Evolutionary conservation across 192 early-diverging fungal genomes (phyloP).

Genomic region (Backusella sp.): DNA sequence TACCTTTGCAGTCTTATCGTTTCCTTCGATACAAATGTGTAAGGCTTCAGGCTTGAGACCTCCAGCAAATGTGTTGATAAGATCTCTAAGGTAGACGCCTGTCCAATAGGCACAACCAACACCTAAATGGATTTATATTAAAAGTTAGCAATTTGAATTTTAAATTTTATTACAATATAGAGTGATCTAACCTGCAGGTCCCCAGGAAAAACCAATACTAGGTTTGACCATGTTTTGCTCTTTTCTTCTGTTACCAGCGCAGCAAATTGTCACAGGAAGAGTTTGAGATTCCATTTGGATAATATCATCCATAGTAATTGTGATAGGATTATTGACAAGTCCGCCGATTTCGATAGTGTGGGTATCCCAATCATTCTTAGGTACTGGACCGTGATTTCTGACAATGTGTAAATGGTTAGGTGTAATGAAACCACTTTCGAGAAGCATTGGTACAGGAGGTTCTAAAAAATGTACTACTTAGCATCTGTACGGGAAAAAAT

Average conservation of each 20-base stretch:
- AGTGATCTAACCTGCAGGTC: constrained; percentile 18
- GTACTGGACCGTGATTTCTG: constrained; percentile 69
- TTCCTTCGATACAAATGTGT: constrained; percentile 49
- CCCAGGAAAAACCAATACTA: constrained; percentile 55
- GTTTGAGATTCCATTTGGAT: constrained; percentile 37
- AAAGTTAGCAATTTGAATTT: background rate
- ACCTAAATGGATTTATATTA: background rate
- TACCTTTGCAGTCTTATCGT: constrained; percentile 56
- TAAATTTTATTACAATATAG: constrained; percentile 29
- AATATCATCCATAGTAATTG: constrained; percentile 44
- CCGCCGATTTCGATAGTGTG: constrained; percentile 45
- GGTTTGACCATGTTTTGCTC: constrained; percentile 68
- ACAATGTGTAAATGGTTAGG: constrained; percentile 63
- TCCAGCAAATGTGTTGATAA: background rate
- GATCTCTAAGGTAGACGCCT: background rate
- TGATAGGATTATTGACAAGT: constrained; percentile 36
- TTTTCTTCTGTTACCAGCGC: constrained; percentile 67
- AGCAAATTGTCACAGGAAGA: constrained; percentile 59
- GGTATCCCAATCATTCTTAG: constrained; percentile 44
- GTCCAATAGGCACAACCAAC: background rate
- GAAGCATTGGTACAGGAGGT: constrained; percentile 41
- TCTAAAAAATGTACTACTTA: constrained; percentile 30
- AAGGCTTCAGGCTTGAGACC: background rate
- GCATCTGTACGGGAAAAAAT: background rate
- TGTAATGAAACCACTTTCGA: constrained; percentile 53